A percentile compares a stretch with the other conserved stretches of the same genome.
Conservation (phyloP, 169 alveolate genomes). For the Condylostoma magnum region DNA sequence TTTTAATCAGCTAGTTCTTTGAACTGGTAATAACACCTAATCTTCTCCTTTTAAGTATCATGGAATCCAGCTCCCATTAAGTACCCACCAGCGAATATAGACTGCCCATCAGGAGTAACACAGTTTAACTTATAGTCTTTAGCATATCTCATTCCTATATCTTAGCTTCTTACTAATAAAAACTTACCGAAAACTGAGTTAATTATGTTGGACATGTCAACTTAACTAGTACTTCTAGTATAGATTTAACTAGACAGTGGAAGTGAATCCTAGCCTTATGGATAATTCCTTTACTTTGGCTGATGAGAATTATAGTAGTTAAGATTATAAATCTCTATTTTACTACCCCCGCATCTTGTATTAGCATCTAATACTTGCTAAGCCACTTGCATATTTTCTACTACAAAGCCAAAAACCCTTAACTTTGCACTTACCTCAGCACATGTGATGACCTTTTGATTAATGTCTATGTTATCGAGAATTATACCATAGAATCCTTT, state of each 20-base stretch:
- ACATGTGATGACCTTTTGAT: conserved; percentile 47
- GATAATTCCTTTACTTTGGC: conserved; percentile 27
- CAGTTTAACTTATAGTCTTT: conserved; percentile 66
- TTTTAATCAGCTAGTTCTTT: conserved; percentile 30
- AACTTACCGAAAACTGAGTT: conserved; percentile 46
- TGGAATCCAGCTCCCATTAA: conserved; percentile 66
- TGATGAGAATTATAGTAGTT: conserved; percentile 34
- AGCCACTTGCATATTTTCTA: conserved; percentile 64
- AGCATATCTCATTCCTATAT: conserved; percentile 60
- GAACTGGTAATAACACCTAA: conserved; percentile 46
- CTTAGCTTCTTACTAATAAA: conserved; percentile 50
- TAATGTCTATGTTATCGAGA: conserved; percentile 53
- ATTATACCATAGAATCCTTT: conserved; percentile 63
- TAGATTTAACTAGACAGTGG: conserved; percentile 50
- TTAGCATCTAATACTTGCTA: conserved; percentile 59
- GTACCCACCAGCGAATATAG: conserved; percentile 73
- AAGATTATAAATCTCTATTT: conserved; percentile 60
- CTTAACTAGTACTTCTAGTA: conserved; percentile 39
- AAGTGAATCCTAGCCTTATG: conserved; percentile 46
- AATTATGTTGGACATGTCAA: conserved; percentile 34
- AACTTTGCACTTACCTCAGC: conserved; percentile 62
- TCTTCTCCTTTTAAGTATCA: conserved; percentile 62
- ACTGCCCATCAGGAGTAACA: conserved; percentile 69
- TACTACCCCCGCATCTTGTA: conserved; percentile 67
- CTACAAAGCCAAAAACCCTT: conserved; percentile 55